Conservation (phyloP, 176 grass and related monocot genomes). For the Zizania latifolia region DNA sequence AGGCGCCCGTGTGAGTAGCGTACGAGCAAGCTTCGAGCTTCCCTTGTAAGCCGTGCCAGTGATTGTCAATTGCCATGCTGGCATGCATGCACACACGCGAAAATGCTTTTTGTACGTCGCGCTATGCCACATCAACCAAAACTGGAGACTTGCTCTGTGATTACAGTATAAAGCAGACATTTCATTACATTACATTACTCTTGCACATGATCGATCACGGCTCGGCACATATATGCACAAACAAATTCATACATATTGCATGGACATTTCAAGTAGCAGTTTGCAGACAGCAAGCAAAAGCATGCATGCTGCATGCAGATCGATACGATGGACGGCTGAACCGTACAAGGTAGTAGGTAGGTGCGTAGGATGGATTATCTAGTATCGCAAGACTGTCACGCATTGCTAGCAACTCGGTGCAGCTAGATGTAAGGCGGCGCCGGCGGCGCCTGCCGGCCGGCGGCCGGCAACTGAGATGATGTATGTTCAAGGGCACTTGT, state of each 20-base stretch:
- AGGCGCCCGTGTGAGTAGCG: neutral
- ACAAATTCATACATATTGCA: neutral
- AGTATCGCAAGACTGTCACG: neutral
- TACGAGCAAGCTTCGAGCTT: neutral
- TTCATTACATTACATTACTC: neutral
- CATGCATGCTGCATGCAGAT: neutral
- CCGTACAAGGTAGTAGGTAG: neutral
- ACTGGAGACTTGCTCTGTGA: neutral
- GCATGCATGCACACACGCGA: neutral
- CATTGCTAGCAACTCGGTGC: neutral
- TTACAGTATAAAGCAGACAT: neutral
- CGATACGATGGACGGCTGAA: neutral
- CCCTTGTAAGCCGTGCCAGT: neutral
- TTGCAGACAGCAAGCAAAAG: too few species aligned
- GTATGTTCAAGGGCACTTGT: constrained; percentile 81
- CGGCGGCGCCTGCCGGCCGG: neutral
- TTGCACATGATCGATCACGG: neutral
- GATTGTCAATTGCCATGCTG: neutral
- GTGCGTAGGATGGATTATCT: neutral
- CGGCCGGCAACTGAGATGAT: neutral
- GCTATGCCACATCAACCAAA: neutral
- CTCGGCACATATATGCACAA: neutral
- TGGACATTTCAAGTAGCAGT: too few species aligned
- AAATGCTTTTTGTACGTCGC: neutral
- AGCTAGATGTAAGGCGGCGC: too few species aligned